These are phyloP conservation scores for Sphagnum contortum DNA, from an alignment of 225 moss, liverwort and hornwort species.

Conservation along the genomic window DNA sequence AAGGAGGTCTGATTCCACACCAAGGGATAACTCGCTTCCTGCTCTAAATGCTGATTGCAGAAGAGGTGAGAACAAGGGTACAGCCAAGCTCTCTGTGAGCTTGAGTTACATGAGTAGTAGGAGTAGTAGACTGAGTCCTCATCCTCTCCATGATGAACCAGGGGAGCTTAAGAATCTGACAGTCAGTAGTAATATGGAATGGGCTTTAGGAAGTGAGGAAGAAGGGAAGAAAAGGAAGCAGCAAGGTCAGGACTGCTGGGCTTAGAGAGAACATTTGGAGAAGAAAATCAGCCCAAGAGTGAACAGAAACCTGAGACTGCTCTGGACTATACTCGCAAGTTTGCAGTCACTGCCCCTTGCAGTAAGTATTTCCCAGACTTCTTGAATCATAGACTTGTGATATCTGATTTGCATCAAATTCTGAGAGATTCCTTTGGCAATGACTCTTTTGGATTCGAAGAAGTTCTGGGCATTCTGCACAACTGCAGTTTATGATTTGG, in stretches of 20 bases:
- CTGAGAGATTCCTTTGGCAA: not conserved
- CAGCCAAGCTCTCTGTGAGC: constrained; percentile 13
- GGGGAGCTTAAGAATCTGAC: constrained; percentile 7
- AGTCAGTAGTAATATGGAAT: constrained; percentile 6
- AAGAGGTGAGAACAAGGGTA: not conserved
- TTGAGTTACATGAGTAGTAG: constrained; percentile 16
- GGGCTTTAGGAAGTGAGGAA: constrained; percentile 13
- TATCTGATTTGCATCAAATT: no score
- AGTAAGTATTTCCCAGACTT: no score
- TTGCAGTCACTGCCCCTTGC: constrained; percentile 36
- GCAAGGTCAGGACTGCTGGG: constrained; percentile 28
- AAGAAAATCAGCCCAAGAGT: no score
- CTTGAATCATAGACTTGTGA: no score
- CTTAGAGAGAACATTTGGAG: constrained; percentile 24
- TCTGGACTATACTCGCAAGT: not conserved
- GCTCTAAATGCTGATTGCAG: constrained; percentile 9
- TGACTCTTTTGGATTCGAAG: not conserved
- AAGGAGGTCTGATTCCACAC: constrained; percentile 7
- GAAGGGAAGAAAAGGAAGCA: constrained; percentile 30
- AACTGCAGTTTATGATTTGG: no score
- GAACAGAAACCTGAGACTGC: not conserved
- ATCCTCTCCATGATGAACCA: constrained; percentile 6
- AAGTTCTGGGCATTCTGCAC: no score
- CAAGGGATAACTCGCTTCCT: constrained; percentile 8
- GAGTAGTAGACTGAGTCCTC: constrained; percentile 8